Evolutionary conservation across 2,329 filamentous ascomycete genomes (phyloP), one percentile per base, ranked within the genome.

Genomic region (Clonostachys rosea): DNA sequence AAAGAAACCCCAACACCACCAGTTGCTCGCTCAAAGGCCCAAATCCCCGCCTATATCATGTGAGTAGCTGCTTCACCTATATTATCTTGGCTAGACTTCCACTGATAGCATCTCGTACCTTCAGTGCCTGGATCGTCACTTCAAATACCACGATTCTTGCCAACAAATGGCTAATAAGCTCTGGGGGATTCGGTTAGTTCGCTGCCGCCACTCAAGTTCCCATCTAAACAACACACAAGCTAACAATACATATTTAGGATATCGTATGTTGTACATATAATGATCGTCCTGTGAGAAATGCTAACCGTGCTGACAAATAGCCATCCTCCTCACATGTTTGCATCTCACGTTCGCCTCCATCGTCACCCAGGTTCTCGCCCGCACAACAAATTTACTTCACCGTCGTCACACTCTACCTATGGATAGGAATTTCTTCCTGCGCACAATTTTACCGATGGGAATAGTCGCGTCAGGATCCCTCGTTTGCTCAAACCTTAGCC

Each of bases 161-260:
- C 77, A 95, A 95, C 76, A 95, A 95, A 73, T 91, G 87, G 81
- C 81, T 95, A 44, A 78, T 95, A 49, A 81, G 89, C 61, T 83
- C 81, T 52, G 79, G 79, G 59, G 79, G 86, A 48, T 92, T 92
- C 67, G 78, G 86, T 89, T 71, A 75, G 85, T 75, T 24, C 18
- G 47, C 3, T 16, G 10, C 12, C 30, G 18, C 42, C 9, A 33
- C 9, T 45, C 14, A 40, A 30, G 2, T 9, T 2, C 33, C 9
- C 18, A 20, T 24, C 16, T 37, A 41, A n/a, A 52, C 71, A 69
- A 33, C 20, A 47, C 47, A 20, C 3, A 3, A n/a, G 40, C 45
- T 47, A 34, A 30, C 42, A 34, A 39, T 13, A 17, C 11, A 30
- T 37, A 18, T 45, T n/a, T 34, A 65, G 63, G 61, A 55, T 66